phyloP scores from a whole-genome alignment of 1,139 yeast genomes.

The Fermentozyma sake region DNA sequence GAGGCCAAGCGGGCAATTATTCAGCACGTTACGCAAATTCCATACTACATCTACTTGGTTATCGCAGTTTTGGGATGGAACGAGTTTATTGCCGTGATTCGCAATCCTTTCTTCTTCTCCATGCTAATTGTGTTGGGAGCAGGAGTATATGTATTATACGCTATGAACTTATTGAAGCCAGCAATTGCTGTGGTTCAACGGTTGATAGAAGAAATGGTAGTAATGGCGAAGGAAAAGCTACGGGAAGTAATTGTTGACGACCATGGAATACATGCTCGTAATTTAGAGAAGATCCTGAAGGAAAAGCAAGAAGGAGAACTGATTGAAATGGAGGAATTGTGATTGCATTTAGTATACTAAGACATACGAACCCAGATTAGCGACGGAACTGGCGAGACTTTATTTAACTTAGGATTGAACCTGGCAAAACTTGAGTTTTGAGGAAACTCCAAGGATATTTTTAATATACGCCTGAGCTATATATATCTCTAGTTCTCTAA shows the following conservation, averaged over 20 bases:
- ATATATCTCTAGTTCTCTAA: too few relatives aligned
- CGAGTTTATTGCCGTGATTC: conserved; percentile 82
- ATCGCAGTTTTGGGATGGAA: conserved; percentile 88
- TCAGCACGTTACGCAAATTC: conserved; percentile 71
- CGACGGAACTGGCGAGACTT: too few relatives aligned
- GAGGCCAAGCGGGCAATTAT: conserved; percentile 81
- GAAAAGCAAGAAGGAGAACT: too few relatives aligned
- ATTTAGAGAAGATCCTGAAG: conserved; percentile 1
- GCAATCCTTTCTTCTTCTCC: conserved; percentile 77
- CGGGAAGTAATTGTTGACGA: conserved; percentile 44
- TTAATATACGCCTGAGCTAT: too few relatives aligned
- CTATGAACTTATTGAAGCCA: conserved; percentile 73
- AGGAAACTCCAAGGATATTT: too few relatives aligned
- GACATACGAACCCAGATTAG: too few relatives aligned
- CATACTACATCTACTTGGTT: conserved; percentile 72
- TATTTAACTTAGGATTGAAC: too few relatives aligned
- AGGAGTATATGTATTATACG: conserved; percentile 63
- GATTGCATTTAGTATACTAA: too few relatives aligned
- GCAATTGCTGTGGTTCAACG: conserved; percentile 57
- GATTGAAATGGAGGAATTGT: conserved; percentile 1
- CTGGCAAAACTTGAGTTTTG: too few relatives aligned
- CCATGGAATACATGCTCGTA: conserved; percentile 1
- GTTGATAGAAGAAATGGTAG: conserved; percentile 52
- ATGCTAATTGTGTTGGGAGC: conserved; percentile 51
- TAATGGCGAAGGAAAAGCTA: conserved; percentile 55